Conservation (phyloP, 2,329 filamentous ascomycete genomes). For the Fusarium duplospermum region DNA sequence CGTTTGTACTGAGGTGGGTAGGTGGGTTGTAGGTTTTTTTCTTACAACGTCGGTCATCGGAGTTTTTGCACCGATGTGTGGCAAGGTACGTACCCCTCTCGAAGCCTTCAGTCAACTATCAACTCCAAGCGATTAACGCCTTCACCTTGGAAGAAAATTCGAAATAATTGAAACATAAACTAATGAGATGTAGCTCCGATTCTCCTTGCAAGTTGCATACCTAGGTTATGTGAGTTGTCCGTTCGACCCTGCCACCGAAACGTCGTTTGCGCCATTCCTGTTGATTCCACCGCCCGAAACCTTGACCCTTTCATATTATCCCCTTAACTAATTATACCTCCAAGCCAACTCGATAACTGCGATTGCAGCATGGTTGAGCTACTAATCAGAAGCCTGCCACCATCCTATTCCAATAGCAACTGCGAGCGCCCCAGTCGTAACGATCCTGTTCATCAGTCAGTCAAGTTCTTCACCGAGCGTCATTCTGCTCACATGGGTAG, state of each 20-base stretch:
- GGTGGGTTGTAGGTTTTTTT: conserved; percentile 10
- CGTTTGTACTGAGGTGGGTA: neutral
- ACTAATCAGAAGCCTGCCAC: conserved; percentile 39
- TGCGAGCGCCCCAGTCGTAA: conserved; percentile 41
- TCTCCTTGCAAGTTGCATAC: conserved; percentile 20
- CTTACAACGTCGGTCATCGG: conserved; percentile 31
- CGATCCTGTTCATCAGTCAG: conserved; percentile 35
- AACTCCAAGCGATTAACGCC: neutral
- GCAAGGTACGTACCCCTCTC: conserved; percentile 1
- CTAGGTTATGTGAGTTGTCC: conserved; percentile 15
- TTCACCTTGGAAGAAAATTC: neutral
- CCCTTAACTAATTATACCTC: conserved; percentile 1
- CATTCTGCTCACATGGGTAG: conserved; percentile 34
- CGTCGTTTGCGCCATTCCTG: conserved; percentile 12
- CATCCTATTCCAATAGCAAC: conserved; percentile 43
- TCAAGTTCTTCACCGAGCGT: neutral
- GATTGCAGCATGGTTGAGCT: neutral
- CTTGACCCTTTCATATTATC: conserved; percentile 3
- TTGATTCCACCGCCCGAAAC: neutral
- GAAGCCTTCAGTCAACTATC: neutral
- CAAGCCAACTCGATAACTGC: conserved; percentile 7
- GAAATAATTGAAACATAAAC: neutral
- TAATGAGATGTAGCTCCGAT: conserved; percentile 24
- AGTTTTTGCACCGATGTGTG: conserved; percentile 28
- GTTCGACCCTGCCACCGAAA: neutral